Conservation (phyloP, 2,329 filamentous ascomycete genomes). For the Cucurbitaria berberidis region DNA sequence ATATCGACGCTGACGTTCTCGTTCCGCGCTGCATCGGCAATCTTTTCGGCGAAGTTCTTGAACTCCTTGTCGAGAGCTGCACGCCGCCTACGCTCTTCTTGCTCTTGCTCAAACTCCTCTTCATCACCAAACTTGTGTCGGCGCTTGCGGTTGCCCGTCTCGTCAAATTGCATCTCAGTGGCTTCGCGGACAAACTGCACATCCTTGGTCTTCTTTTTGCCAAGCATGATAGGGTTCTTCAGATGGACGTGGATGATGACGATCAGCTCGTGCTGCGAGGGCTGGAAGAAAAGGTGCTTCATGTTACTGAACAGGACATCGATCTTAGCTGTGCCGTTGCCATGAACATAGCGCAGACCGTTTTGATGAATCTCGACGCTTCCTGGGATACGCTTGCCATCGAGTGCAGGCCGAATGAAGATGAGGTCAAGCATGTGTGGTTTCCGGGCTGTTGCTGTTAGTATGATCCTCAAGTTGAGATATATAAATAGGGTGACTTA, state of each 20-base stretch:
- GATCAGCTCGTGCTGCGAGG: constrained; percentile 92
- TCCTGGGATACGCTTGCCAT: constrained; percentile 94
- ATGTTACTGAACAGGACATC: constrained; percentile 98
- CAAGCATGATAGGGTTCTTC: constrained; percentile 97
- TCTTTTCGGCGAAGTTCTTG: constrained; percentile 96
- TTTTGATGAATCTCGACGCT: constrained; percentile 98
- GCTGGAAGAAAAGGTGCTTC: constrained; percentile 98
- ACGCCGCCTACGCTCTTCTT: constrained; percentile 89
- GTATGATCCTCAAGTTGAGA: too few species aligned
- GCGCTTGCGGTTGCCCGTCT: constrained; percentile 96
- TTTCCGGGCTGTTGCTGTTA: constrained; percentile 70
- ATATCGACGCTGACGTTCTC: constrained; percentile 94
- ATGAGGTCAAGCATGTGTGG: constrained; percentile 91
- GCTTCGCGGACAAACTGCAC: constrained; percentile 98
- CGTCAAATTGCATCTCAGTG: constrained; percentile 97
- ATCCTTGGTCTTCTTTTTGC: constrained; percentile 99
- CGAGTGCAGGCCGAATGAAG: constrained; percentile 92
- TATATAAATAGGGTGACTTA: constrained; percentile 54
- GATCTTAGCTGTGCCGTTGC: constrained; percentile 77
- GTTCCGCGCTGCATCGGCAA: constrained; percentile 90
- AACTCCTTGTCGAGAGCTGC: constrained; percentile 95
- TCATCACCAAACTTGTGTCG: constrained; percentile 98
- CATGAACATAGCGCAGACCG: constrained; percentile 90
- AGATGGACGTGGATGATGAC: constrained; percentile 98
- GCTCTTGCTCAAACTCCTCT: constrained; percentile 97